A percentile compares a stretch with the other conserved stretches of the same genome.
Evolutionary conservation across 768 basidiomycete genomes (phyloP).

Genomic region (Agaricus sinodeliciosus): DNA sequence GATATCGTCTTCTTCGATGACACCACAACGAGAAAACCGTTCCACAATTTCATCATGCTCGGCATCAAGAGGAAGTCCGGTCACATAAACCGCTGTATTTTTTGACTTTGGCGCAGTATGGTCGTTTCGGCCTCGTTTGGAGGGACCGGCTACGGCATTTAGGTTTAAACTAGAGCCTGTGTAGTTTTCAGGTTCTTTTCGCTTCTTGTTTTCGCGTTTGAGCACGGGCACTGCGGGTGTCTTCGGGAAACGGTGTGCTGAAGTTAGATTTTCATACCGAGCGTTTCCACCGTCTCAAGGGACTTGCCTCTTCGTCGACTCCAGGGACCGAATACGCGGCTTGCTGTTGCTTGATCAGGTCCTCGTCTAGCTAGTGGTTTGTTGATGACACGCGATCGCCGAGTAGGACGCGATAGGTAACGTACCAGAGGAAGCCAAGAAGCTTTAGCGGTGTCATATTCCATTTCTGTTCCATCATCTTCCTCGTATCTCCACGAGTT

Average conservation of each 20-base stretch:
- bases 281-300: slow-evolving; percentile 9
- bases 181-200: slow-evolving; percentile 67
- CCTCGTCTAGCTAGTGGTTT: slow-evolving; percentile 70
- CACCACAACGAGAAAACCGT: slow-evolving; percentile 87
- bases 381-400: slow-evolving; percentile 1
- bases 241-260: slow-evolving; percentile 32
- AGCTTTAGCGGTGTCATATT: slow-evolving; percentile 74
- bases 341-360: slow-evolving; percentile 83
- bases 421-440: slow-evolving; percentile 83
- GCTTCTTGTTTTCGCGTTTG: slow-evolving; percentile 75
- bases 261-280: slow-evolving; percentile 10
- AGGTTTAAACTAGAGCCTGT: slow-evolving; percentile 43
- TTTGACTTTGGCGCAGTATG: slow-evolving; percentile 61
- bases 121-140: slow-evolving; percentile 64
- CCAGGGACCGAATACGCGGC: slow-evolving; percentile 90
- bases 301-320: slow-evolving; percentile 86
- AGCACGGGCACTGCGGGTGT: slow-evolving; percentile 83
- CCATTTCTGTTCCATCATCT: slow-evolving; percentile 84
- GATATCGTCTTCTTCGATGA: slow-evolving; percentile 89
- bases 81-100: slow-evolving; percentile 90
- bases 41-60: slow-evolving; percentile 70
- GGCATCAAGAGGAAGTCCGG: slow-evolving; percentile 72
- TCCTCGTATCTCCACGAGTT: slow-evolving; percentile 88
- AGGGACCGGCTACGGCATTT: slow-evolving; percentile 36
- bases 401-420: slow-evolving; percentile 11